Base-by-base conservation (phyloP, 1,284 basidiomycete species). In the Mycena sp. region DNA sequence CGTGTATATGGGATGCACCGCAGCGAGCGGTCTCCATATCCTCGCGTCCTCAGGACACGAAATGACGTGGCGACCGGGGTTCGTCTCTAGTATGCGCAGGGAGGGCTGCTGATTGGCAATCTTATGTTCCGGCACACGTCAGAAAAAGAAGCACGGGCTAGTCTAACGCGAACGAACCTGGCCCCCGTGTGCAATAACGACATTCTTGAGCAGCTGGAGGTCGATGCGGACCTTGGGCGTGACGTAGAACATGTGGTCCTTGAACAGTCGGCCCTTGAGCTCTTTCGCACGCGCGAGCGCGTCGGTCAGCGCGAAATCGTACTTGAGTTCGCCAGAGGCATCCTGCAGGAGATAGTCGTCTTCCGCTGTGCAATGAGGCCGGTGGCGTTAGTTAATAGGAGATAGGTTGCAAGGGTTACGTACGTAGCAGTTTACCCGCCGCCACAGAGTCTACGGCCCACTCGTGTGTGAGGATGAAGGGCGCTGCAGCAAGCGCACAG, bases 161-260 rank as follows among this genome's bases (percentile, higher is more conserved):
- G 44, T 23, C 16, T 35, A 32, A 52, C 29, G 32, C 95, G 16
- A 3, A 28, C 38, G 37, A 26, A 63, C 65, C 65, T 67, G 61
- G 28, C 91, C 93, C 7, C 93, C 91, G 60, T 85, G 85, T 1
- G 88, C 85, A 5, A 77, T 75, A 16, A 93, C 80, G 6, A 94
- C 85, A 57, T 85, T 87, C 75, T 85, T 87, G 52, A 94, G 74
- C 28, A 90, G 71, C 63, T 86, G 86, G 23, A 76, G 73, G 46
- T 87, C 84, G 0, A 87, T 77, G 0, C 79, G 73, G 0, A 89
- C 83, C 59, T 83, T 85, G 0, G 84, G 81, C 0, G 92, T 94
- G 55, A 94, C 76, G 70, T 91, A 93, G 76, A 95, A 93, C 0
- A 81, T 84, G 72, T 86, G 84, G 4, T 83, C 84, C 12, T 80